These are phyloP conservation scores for Paecilomyces variotii DNA, from an alignment of 2,329 filamentous ascomycete genomes.

Conservation along the genomic window DNA sequence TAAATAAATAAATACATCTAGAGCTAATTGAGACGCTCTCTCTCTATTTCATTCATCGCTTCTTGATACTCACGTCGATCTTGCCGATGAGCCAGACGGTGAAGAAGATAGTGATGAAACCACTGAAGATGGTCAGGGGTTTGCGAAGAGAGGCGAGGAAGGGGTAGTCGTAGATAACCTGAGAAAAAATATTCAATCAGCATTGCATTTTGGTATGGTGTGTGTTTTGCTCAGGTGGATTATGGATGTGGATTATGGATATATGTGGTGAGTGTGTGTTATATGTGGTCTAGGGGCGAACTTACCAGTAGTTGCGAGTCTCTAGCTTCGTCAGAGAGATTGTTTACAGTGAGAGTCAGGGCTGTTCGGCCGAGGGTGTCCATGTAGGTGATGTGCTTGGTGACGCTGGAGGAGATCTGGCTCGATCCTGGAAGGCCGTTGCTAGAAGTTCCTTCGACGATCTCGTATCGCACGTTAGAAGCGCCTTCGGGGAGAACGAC, in stretches of 20 bases:
- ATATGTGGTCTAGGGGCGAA: slow-evolving; percentile 2
- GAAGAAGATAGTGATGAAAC: slow-evolving; percentile 65
- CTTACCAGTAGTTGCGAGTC: slow-evolving; percentile 67
- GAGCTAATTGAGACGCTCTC: background rate
- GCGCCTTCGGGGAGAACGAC: slow-evolving; percentile 89
- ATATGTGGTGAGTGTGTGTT: background rate
- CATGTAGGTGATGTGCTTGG: slow-evolving; percentile 79
- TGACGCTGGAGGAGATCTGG: slow-evolving; percentile 47
- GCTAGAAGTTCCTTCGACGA: slow-evolving; percentile 59
- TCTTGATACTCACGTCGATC: slow-evolving; percentile 73
- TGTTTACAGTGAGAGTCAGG: slow-evolving; percentile 70
- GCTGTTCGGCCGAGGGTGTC: slow-evolving; percentile 85
- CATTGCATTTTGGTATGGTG: background rate
- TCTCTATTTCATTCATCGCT: slow-evolving; percentile 35
- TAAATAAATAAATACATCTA: background rate
- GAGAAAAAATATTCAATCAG: background rate
- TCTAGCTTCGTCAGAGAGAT: slow-evolving; percentile 83
- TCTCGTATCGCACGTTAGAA: slow-evolving; percentile 53
- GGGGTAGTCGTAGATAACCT: slow-evolving; percentile 78
- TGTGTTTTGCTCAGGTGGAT: background rate
- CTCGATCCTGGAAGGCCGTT: slow-evolving; percentile 60
- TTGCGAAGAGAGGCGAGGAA: slow-evolving; percentile 70
- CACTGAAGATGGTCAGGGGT: slow-evolving; percentile 71
- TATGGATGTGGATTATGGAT: too few relatives aligned
- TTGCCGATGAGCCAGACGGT: slow-evolving; percentile 67